Conservation (phyloP, 805 yeast genomes). For the Metschnikowia colocasiae region DNA sequence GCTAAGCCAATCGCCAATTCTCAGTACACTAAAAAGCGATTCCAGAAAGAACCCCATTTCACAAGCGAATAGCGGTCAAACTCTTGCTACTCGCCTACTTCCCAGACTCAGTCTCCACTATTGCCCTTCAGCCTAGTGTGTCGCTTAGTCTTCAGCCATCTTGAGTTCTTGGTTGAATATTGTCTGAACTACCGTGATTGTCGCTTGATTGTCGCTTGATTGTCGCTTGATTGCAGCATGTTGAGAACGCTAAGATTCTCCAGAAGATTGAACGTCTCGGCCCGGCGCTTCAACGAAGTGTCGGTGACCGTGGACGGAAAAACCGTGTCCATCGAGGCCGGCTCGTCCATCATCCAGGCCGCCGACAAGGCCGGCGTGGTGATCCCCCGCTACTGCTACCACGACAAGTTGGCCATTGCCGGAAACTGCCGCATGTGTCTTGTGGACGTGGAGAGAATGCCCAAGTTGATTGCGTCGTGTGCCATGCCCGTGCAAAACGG, state of each 20-base stretch:
- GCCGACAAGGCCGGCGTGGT: constrained; percentile 87
- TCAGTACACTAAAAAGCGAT: background rate
- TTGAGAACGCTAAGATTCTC: constrained; percentile 17
- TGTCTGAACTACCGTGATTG: too few species aligned
- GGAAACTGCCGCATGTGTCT: constrained; percentile 94
- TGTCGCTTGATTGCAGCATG: too few species aligned
- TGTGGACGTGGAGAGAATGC: constrained; percentile 85
- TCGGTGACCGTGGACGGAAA: constrained; percentile 62
- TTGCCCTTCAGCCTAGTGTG: too few species aligned
- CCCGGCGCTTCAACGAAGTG: constrained; percentile 49
- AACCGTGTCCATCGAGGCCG: constrained; percentile 75
- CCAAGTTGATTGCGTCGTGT: constrained; percentile 86
- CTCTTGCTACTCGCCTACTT: too few species aligned
- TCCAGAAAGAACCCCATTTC: background rate
- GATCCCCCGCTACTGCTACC: constrained; percentile 88
- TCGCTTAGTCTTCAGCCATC: background rate
- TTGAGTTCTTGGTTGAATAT: too few species aligned
- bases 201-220: too few species aligned
- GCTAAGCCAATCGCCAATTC: constrained; percentile 5
- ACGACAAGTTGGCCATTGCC: constrained; percentile 84
- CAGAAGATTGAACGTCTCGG: constrained; percentile 28
- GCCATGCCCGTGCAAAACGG: constrained; percentile 90
- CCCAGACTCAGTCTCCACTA: background rate
- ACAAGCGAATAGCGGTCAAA: too few species aligned
- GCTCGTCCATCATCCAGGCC: constrained; percentile 85